Conservation (phyloP, 768 basidiomycete species). For the Melanogaster broomeanus region DNA sequence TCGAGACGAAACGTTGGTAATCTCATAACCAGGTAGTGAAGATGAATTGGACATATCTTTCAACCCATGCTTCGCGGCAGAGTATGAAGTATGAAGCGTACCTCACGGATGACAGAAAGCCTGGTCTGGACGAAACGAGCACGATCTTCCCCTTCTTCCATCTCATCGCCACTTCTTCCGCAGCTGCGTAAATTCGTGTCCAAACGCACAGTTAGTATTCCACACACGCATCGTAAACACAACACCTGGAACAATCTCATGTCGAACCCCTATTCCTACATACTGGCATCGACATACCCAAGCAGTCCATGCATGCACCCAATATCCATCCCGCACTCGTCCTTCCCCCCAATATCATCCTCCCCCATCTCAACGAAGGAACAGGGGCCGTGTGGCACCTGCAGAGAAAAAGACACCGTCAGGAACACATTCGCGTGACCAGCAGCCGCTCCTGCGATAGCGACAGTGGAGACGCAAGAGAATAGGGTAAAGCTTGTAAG, state of each 20-base stretch:
- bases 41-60: slow-evolving; percentile 51
- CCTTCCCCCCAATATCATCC: slow-evolving; percentile 51
- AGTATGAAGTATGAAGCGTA: slow-evolving; percentile 79
- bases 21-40: too few species aligned
- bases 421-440: slow-evolving; percentile 55
- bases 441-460: slow-evolving; percentile 60
- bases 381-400: slow-evolving; percentile 68
- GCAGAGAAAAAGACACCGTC: slow-evolving; percentile 83
- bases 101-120: slow-evolving; percentile 75
- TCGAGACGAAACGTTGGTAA: too few species aligned
- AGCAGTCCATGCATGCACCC: slow-evolving; percentile 52
- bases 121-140: slow-evolving; percentile 74
- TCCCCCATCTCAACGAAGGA: slow-evolving; percentile 73
- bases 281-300: slow-evolving; percentile 28
- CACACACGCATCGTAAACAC: background rate
- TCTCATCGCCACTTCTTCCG: slow-evolving; percentile 62
- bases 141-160: slow-evolving; percentile 67
- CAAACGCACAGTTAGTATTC: background rate
- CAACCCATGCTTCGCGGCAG: slow-evolving; percentile 84
- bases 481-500: slow-evolving; percentile 65
- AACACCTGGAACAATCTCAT: background rate
- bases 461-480: slow-evolving; percentile 62
- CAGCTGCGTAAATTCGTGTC: slow-evolving; percentile 51
- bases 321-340: slow-evolving; percentile 35
- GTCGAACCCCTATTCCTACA: background rate